Conservation (phyloP, 2,329 filamentous ascomycete genomes). For the Cladophialophora yegresii region DNA sequence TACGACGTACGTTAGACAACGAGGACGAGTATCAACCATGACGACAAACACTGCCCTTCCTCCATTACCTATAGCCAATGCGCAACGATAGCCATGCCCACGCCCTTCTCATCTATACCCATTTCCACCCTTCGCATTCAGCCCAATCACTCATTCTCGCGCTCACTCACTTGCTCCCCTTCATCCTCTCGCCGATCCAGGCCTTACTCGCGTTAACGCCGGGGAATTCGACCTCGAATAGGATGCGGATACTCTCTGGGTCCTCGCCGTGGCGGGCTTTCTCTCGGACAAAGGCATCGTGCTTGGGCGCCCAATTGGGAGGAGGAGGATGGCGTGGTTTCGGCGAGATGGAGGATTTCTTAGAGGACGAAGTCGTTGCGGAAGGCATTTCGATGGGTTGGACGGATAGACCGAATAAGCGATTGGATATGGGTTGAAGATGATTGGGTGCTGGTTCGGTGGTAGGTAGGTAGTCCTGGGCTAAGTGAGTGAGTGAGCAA, state of each 20-base stretch:
- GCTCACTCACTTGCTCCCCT: too few relatives aligned
- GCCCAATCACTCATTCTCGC: background rate
- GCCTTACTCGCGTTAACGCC: constrained; percentile 20
- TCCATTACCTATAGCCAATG: too few relatives aligned
- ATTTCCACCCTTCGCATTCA: background rate
- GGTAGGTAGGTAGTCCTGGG: too few relatives aligned
- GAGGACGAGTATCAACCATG: too few relatives aligned
- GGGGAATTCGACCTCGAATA: constrained; percentile 39
- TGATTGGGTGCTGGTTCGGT: background rate
- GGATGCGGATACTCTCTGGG: constrained; percentile 30
- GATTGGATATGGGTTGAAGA: background rate
- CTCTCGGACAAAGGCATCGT: constrained; percentile 34
- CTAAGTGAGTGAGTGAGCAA: background rate
- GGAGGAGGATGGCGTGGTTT: background rate
- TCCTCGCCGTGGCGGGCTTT: constrained; percentile 35
- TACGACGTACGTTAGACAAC: too few relatives aligned
- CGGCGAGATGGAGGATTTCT: background rate
- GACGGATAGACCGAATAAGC: background rate
- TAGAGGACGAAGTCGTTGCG: background rate
- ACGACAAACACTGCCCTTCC: too few relatives aligned
- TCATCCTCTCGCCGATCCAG: constrained; percentile 28
- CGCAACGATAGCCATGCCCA: background rate
- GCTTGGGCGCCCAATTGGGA: constrained; percentile 29
- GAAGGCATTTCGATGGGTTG: background rate
- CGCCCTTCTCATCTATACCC: background rate